Evolutionary conservation across 2,329 filamentous ascomycete species (phyloP), one percentile per base, ranked within the genome.

Genomic region (Dothideomycetes sp.): DNA sequence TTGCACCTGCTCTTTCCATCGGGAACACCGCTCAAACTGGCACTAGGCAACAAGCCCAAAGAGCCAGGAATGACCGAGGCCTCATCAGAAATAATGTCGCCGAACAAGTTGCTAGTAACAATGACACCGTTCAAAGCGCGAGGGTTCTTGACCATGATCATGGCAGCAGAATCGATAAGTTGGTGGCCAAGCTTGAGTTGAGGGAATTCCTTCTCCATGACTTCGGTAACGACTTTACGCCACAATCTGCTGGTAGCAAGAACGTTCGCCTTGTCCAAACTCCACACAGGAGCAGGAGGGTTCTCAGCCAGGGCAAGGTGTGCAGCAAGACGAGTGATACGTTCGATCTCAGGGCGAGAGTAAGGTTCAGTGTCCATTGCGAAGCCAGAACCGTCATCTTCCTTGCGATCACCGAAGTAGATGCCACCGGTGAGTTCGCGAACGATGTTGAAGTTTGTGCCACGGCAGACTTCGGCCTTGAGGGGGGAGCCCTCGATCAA

Each of bases 71-170:
- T 96, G 36, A 94, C 88, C 53, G 82, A 88, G 4, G 89, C 88
- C 72, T 96, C 89, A 59, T 96, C 89, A 58, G 77, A 84, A 58
- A 98, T 87, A 59, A 96, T 96, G 63, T 96, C 89, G 48, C 89
- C 91, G 60, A 94, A 94, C 52, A 96, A 61, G 64, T 96, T 98
- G 70, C 82, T 88, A 10, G 88, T 94, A 49, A 96, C 80, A 33
- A 96, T 76, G 24, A 96, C 78, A 40, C 89, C 91, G 61, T 95
- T 96, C 39, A 96, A 71, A 16, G 78, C 76, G 9, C 80, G 73
- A 8, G 89, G 89, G 65, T 88, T 89, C 80, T 94, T 95, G 58
- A 96, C 76, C 82, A 96, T 86, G 53, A 95, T 70, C 88, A 96
- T 95, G 50, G 89, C 89, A n/a, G 89, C 89, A 43, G 79, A 85